Conservation (phyloP, 2,329 filamentous ascomycete genomes). For the Paradendryphiella salina region DNA sequence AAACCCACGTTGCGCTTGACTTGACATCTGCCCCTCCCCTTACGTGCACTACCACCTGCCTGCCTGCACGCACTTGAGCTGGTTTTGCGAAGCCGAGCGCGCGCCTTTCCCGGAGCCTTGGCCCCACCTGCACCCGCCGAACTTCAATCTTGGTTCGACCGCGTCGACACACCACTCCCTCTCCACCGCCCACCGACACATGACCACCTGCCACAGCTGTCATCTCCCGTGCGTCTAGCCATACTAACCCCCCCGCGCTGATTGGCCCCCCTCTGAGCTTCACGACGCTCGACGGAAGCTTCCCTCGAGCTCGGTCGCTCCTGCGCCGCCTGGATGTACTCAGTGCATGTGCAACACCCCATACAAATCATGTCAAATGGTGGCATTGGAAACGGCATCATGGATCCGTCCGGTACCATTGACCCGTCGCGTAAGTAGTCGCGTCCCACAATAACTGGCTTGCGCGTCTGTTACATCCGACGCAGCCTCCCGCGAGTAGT, state of each 20-base stretch:
- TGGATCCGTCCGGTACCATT: conserved; percentile 49
- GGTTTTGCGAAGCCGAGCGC: conserved; percentile 1
- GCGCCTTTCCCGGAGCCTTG: conserved; percentile 15
- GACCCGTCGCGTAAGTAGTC: conserved; percentile 39
- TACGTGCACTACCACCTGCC: not conserved
- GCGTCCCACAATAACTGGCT: conserved; percentile 13
- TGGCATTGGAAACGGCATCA: conserved; percentile 47
- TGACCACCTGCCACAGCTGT: conserved; percentile 6
- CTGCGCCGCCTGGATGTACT: conserved; percentile 48
- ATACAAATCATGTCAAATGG: conserved; percentile 47
- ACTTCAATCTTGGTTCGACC: conserved; percentile 15
- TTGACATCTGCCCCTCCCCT: not conserved
- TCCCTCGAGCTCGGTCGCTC: conserved; percentile 39
- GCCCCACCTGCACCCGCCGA: conserved; percentile 10
- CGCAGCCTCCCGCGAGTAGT: conserved; percentile 22
- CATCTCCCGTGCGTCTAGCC: conserved; percentile 21
- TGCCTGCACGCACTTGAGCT: not conserved
- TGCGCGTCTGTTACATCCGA: conserved; percentile 42
- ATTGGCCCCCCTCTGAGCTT: conserved; percentile 29
- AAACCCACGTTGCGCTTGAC: not conserved
- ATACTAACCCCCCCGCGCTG: conserved; percentile 16
- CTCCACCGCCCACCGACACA: conserved; percentile 10
- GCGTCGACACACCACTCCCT: conserved; percentile 5
- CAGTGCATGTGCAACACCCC: conserved; percentile 41
- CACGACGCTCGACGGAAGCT: conserved; percentile 23